Conservation (phyloP, 225 moss, liverwort and hornwort genomes). For the Ulota crispa region DNA sequence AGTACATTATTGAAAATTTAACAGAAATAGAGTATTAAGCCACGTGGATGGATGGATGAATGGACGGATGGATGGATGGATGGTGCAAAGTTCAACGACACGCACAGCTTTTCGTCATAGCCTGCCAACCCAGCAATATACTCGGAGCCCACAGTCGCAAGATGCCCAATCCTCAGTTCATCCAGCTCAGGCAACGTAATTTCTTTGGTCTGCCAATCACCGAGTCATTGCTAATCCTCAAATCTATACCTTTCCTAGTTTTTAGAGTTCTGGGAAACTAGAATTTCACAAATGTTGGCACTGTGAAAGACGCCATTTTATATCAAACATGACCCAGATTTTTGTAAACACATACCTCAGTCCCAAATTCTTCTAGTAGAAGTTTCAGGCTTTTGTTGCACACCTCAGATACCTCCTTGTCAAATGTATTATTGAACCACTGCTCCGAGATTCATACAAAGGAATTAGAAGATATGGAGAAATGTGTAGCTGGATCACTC, state of each 20-base stretch:
- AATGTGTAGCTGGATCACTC: not conserved
- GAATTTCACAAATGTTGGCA: not conserved
- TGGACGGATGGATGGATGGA: not conserved
- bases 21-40: not conserved
- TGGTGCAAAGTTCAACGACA: slow-evolving; percentile 18
- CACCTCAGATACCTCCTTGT: slow-evolving; percentile 67
- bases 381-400: slow-evolving; percentile 78
- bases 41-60: not conserved
- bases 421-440: slow-evolving; percentile 71
- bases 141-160: slow-evolving; percentile 65
- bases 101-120: slow-evolving; percentile 58
- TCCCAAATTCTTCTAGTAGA: slow-evolving; percentile 63
- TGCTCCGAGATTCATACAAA: slow-evolving; percentile 25
- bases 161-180: slow-evolving; percentile 70
- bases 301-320: not conserved
- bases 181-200: slow-evolving; percentile 75
- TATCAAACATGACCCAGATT: not conserved
- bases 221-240: not conserved
- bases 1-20: not conserved
- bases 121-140: slow-evolving; percentile 56
- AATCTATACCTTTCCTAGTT: not conserved
- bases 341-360: slow-evolving; percentile 49
- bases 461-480: slow-evolving; percentile 10
- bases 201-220: slow-evolving; percentile 72
- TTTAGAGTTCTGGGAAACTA: not conserved